Conservation (phyloP, 116 monocot genomes). For the Trichopus zeylanicus region DNA sequence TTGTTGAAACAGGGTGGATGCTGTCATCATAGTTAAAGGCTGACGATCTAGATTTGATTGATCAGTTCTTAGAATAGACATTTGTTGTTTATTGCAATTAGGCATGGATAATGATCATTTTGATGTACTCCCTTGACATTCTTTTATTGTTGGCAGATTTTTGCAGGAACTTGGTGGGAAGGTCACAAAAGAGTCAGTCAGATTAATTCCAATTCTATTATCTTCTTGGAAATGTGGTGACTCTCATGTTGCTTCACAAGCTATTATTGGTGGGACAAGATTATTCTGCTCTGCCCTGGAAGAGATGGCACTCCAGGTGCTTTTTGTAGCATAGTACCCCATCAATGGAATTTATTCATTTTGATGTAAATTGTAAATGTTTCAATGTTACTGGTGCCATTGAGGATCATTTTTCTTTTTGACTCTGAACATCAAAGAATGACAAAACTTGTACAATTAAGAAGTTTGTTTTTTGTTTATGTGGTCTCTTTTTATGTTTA, state of each 20-base stretch:
- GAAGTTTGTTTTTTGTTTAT: not conserved
- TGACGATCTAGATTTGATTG: no score
- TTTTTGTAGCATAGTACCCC: conserved; percentile 43
- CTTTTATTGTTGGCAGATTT: conserved; percentile 41
- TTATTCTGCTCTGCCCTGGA: conserved; percentile 84
- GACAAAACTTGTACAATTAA: not conserved
- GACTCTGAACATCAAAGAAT: not conserved
- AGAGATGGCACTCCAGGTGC: conserved; percentile 96
- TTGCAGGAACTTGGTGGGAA: conserved; percentile 55
- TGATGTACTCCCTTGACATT: not conserved
- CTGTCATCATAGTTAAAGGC: no score
- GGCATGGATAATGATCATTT: not conserved
- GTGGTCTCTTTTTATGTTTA: conserved; percentile 2
- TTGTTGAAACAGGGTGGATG: no score
- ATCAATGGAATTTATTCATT: conserved; percentile 17
- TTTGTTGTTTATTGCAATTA: no score
- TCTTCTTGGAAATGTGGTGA: conserved; percentile 68
- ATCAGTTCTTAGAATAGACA: no score
- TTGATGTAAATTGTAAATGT: conserved; percentile 1
- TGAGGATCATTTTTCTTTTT: not conserved
- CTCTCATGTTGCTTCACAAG: conserved; percentile 67
- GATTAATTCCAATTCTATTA: conserved; percentile 66
- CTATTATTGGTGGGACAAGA: conserved; percentile 76
- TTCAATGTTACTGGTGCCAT: conserved; percentile 3
- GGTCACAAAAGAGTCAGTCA: conserved; percentile 41